Evolutionary conservation across 345 rosid species (phyloP), one percentile per base, ranked within the genome.

Genomic region (Excoecaria agallocha): DNA sequence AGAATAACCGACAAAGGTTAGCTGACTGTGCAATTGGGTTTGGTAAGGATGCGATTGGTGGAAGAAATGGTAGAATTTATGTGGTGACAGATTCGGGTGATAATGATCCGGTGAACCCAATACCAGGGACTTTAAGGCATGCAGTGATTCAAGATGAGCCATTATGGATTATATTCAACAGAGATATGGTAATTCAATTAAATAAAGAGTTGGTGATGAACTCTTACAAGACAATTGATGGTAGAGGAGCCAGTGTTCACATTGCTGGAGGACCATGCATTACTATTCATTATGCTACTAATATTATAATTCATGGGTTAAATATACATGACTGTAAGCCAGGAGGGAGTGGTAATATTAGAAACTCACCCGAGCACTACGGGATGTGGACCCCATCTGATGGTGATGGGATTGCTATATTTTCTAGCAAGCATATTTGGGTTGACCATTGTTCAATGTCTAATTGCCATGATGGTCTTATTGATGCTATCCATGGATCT

Each of bases 11-110:
- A 30, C 77, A 73, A 5, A 63, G 81, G 12, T 43, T 78, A 15
- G 81, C 81, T 3, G 81, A 78, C n/a, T 78, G 81, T 37, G 77
- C 77, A 17, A 78, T 78, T 22, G 81, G 81, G 46, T 78, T 78
- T 22, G 81, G 81, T 5, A 78, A 78, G 70, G 70, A 78, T 12
- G 81, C 81, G 1, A 61, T 78, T 1, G 81, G 81, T 0, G 81
- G 81, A 41, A 68, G 77, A 73, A 60, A 73, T 22, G 81, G 81
- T 2, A 25, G 77, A 8, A 73, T 78, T 9, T 78, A 78, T 25
- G 51, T 59, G 16, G 81, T 78, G 12, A 73, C 77, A 2, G 81
- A 78, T 48, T 39, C 81, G 2, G 68, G 74, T 0, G 58, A 78
- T n/a, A 64, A 78, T 43, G 77, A 78, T 48, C 59, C 81, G 3